Base-by-base conservation (phyloP, 495 filamentous ascomycete genomes). In the Aspergillus egyptiacus region DNA sequence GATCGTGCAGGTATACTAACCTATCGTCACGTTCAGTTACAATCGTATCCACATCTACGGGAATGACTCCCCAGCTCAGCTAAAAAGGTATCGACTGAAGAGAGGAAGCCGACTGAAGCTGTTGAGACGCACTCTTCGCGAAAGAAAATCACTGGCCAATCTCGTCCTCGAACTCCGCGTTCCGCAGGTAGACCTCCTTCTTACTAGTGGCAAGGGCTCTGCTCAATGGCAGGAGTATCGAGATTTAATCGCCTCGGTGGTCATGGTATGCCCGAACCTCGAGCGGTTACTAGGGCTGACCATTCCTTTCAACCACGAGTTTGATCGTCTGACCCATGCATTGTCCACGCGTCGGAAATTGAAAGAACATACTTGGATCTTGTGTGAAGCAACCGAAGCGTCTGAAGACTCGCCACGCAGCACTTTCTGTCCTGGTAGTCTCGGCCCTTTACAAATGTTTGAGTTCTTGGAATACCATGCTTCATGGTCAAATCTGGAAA, bases 221-320 rank as follows among this genome's bases (percentile, higher is more conserved):
- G 60, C 67, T 6, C 67, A 76, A 59, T 62, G 73, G 58, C 76
- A 79, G 37, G 75, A 84, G 43, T 84, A 87, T 52, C 76, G 85
- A 24, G 81, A 91, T 54, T 49, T 86, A 27, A 72, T 91, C 4
- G 86, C 88, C 5, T 89, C 87, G 5, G 67, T 96, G 22, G 79
- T 95, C 23, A 90, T 90, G 83, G 80, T 83, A 5, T 95, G 89
- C 60, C 87, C 87, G 8, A 91, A 93, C 59, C 67, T 96, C 31
- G 87, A 95, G 59, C 72, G 77, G 33, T 66, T 95, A 14, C 64
- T 82, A 27, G 89, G 89, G 2, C 79, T 83, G 53, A 80, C 85
- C 57, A 76, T 83, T 6, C 70, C 78, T 6, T 89, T 89, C 58
- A 73, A 80, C 39, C 84, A 88, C 59, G 73, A 80, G 34, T 89